Base-by-base conservation (phyloP, 495 filamentous ascomycete species). In the Amphirosellinia nigrospora region DNA sequence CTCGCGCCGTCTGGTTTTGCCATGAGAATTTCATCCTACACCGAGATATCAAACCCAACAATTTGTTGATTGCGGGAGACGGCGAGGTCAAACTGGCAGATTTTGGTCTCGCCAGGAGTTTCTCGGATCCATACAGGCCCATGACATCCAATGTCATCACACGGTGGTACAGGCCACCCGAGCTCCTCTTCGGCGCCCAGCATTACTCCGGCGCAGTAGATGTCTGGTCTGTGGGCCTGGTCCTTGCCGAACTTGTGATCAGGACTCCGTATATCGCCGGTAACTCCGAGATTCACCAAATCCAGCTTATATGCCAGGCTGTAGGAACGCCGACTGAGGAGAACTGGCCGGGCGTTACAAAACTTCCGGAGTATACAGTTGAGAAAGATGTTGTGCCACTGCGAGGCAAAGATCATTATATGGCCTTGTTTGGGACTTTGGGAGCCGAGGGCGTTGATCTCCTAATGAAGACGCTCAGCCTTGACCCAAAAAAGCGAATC, bases 11-110 rank as follows among this genome's bases (percentile, higher is more conserved):
- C 23, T 97, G 92, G 91, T 98, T 95, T 83, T 98, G 96, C 82
- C 96, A 99, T 80, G 92, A 93, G 78, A 96, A 96, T 79, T 94
- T 90, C 72, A 88, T 99, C 3, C 84, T 99, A 52, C 96, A 99
- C 82, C 92, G 96, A 71, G 96, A 99, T 84, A 98, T 99, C 84
- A 99, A 99, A 79, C 95, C 96, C 39, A 98, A 98, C 87, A 98
- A 99, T 81, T 83, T 98, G 76, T 87, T 99, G 56, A 96, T 98
- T 70, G 94, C 94, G 16, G 90, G 93, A 15, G 91, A 97, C 76
- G 95, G 96, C 26, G 92, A 94, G 75, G 88, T 98, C 69, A 99
- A 96, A 78, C 87, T 99, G 53, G 96, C 96, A 7, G 96, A 99
- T 91, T 99, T 99, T 77, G 96, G 96, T 84, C 87, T 98, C 34